Evolutionary conservation across 495 filamentous ascomycete genomes (phyloP), one percentile per base, ranked within the genome.

Genomic region (Viridothelium virens): DNA sequence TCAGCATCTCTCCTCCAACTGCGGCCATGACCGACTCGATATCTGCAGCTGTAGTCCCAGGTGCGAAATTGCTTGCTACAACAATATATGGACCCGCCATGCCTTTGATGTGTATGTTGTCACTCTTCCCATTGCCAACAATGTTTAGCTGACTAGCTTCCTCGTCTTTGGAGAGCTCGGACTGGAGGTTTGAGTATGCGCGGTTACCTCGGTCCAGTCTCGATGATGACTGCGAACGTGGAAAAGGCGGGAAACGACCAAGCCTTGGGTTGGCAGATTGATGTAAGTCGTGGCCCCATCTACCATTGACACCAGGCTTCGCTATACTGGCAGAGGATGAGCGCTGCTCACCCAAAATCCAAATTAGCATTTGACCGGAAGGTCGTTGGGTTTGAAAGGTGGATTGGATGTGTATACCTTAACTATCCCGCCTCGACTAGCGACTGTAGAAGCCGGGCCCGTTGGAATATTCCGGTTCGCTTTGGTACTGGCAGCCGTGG

Each of bases 41-140:
- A 74, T 98, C 94, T 46, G 90, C 92, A 1, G 91, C 91, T 3
- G 94, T 96, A 2, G 94, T 98, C 46, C 94, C 94, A 2, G 87
- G 87, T 2, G 91, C 92, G 70, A 98, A 93, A 77, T 97, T 97
- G 74, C 87, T 85, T 1, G 88, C 92, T 63, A 91, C 80, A 12
- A 97, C 89, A n/a, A 87, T 83, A 70, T 86, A 94, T 0, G 91
- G 90, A 0, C 90, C 89, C 34, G 91, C 91, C 3, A 85, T 77
- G 31, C 94, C 94, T 68, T 87, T 83, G 70, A 97, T 96, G 31
- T 80, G 85, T 48, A 98, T 82, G 5, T 88, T 89, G 64, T 67
- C 72, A 6, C 70, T 70, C 31, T 71, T 68, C 37, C 67, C 67
- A 44, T 79, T 74, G 47, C 63, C 68, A 59, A 70, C 74, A 0